These are phyloP conservation scores for Daldinia vernicosa DNA, from an alignment of 495 filamentous ascomycete genomes.

Conservation along the genomic window DNA sequence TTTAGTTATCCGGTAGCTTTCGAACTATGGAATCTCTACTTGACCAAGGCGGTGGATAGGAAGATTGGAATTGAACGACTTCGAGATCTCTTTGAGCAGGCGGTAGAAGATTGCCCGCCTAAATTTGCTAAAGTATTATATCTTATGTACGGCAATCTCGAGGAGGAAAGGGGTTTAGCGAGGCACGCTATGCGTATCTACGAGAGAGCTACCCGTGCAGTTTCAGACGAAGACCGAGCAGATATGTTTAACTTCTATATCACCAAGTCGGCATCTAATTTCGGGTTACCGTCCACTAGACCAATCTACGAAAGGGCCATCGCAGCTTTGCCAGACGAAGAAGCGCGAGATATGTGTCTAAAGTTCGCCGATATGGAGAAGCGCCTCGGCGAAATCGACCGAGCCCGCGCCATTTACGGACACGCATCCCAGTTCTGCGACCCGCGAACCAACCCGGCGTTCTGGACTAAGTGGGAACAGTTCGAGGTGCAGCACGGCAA, in stretches of 20 bases:
- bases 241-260: conserved; percentile 99
- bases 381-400: conserved; percentile 93
- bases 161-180: conserved; percentile 96
- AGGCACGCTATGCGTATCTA: conserved; percentile 99
- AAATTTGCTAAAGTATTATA: conserved; percentile 97
- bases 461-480: conserved; percentile 96
- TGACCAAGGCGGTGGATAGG: conserved; percentile 96
- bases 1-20: conserved; percentile 99
- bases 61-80: conserved; percentile 94
- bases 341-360: conserved; percentile 97
- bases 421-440: conserved; percentile 98
- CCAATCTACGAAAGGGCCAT: conserved; percentile 97
- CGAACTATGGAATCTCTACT: conserved; percentile 97
- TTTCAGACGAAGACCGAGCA: conserved; percentile 91
- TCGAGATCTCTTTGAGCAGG: conserved; percentile 96
- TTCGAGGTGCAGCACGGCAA: conserved; percentile 99
- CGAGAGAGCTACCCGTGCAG: conserved; percentile 93
- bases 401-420: conserved; percentile 92
- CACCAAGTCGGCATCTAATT: conserved; percentile 98
- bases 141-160: conserved; percentile 97
- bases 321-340: conserved; percentile 86
- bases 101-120: conserved; percentile 90
- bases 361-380: conserved; percentile 99
- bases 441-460: conserved; percentile 84
- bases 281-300: conserved; percentile 93